These are phyloP conservation scores for Cucumis hystrix DNA, from an alignment of 306 rosid species.

Conservation along the genomic window DNA sequence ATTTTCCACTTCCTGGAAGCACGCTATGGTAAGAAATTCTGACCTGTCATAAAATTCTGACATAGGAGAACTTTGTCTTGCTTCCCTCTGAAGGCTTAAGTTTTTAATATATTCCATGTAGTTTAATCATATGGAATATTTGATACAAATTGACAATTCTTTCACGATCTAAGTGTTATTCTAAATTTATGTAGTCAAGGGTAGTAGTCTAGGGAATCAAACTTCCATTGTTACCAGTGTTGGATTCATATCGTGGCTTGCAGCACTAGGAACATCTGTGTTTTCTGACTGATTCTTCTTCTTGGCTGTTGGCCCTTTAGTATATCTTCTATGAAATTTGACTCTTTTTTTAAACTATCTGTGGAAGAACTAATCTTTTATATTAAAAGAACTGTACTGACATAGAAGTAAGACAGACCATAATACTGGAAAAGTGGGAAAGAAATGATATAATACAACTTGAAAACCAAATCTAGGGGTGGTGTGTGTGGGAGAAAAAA, in stretches of 20 bases:
- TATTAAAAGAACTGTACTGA: not conserved
- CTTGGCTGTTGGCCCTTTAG: not conserved
- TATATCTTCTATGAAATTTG: not conserved
- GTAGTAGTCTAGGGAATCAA: not conserved
- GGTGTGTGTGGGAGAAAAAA: no score
- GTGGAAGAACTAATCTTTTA: not conserved
- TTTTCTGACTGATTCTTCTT: not conserved
- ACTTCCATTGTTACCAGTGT: not conserved
- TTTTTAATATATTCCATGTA: not conserved
- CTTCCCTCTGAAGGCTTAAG: not conserved
- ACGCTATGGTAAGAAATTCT: slow-evolving; percentile 54
- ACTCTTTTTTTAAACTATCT: not conserved
- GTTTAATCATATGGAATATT: not conserved
- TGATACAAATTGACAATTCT: not conserved
- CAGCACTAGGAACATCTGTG: not conserved
- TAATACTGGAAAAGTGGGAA: not conserved
- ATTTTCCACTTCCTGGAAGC: slow-evolving; percentile 93
- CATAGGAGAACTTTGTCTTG: not conserved
- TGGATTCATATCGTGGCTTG: not conserved
- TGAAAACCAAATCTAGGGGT: not conserved
- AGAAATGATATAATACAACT: not conserved
- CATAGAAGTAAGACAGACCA: not conserved
- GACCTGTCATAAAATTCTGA: not conserved
- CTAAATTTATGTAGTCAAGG: not conserved
- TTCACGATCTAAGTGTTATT: not conserved